Base-by-base conservation (phyloP, 2,329 filamentous ascomycete species). In the Botrytis byssoidea region DNA sequence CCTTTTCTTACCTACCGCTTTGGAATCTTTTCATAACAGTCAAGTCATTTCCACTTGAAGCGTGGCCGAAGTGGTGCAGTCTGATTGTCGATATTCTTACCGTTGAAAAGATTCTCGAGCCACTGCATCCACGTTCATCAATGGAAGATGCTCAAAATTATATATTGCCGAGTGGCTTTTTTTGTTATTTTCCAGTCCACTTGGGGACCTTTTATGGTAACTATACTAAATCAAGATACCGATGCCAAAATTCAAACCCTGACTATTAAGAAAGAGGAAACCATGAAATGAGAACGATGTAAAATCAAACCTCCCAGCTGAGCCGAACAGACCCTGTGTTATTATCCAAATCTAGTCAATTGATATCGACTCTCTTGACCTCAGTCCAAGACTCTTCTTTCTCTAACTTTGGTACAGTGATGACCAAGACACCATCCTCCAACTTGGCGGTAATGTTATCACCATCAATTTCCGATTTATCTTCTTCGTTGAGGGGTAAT, bases 391-490 rank as follows among this genome's bases (percentile, higher is more conserved):
- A 61, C 7, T 73, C 71, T 77, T 89, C 89, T 82, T 86, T 88
- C 80, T 92, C 89, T 12, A 88, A 79, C 85, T 94, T 95, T 12
- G 92, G 92, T 2, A 97, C 88, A n/a, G 88, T 90, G n/a, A 97
- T 86, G 51, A 91, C 85, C 77, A 97, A 82, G 1, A 97, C 84
- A 8, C 93, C 93, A 80, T 96, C 92, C 81, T 94, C 91, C 83
- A 97, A 86, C 83, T 90, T 93, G 4, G 93, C 93, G 3, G 85
- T 87, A 79, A 96, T 95, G 37, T 83, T 85, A 67, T 91, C 87
- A 1, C 85, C 88, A 78, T 94, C 91, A 25, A 96, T 84, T 76
- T 87, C 86, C 12, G 90, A 89, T 44, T 88, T 88, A 44, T 85
- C 85, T 14, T 85, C 63, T 83, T 85, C 29, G 84, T 86, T 25